A percentile compares a stretch with the other conserved stretches of the same genome.
Evolutionary conservation across 345 rosid genomes (phyloP).

Genomic region (Populus nigra): DNA sequence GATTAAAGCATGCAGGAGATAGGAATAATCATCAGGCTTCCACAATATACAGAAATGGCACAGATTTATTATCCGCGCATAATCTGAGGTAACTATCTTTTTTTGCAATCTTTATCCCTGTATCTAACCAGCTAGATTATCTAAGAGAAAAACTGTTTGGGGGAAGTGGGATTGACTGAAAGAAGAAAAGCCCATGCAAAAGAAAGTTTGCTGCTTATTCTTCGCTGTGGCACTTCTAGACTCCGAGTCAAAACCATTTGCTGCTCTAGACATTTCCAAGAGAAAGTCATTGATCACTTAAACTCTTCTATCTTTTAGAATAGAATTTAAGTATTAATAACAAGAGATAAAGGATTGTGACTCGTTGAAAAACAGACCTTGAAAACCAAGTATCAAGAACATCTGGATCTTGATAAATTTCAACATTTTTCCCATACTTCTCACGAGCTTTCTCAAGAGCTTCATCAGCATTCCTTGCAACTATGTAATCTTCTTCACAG

Average conservation of each 20-base stretch:
- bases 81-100: not conserved
- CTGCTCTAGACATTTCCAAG: not conserved
- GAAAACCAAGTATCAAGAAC: constrained; percentile 99
- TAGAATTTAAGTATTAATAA: not conserved
- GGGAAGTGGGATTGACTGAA: no score
- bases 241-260: not conserved
- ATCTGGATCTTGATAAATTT: constrained; percentile 93
- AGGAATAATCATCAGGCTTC: not conserved
- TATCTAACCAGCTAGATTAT: not conserved
- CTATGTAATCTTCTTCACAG: constrained; percentile 79
- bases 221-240: not conserved
- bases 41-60: not conserved
- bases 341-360: not conserved
- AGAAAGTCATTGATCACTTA: not conserved
- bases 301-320: not conserved
- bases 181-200: not conserved
- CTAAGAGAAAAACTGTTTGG: not conserved
- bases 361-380: constrained; percentile 49
- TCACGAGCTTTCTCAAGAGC: constrained; percentile 72
- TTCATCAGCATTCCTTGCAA: constrained; percentile 73
- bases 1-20: not conserved
- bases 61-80: not conserved
- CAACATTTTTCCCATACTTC: constrained; percentile 77
- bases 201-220: not conserved
- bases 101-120: not conserved